These are phyloP conservation scores for Globisporangium cystogenes DNA, from an alignment of 352 stramenopile species.

Conservation along the genomic window DNA sequence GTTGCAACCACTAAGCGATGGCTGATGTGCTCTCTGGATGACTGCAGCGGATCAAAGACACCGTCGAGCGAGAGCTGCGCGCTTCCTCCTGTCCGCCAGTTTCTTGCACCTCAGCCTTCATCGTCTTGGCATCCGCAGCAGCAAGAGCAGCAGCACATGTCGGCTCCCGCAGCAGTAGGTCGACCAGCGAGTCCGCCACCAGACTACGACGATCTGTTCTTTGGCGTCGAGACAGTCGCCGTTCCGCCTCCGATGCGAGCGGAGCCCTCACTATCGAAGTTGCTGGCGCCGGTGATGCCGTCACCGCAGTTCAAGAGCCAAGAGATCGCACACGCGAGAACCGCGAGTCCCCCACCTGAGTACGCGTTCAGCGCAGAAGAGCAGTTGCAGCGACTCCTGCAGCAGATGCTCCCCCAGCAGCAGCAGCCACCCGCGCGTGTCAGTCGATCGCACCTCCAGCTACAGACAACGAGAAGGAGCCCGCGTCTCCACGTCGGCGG, in stretches of 20 bases:
- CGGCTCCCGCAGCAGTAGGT: background rate
- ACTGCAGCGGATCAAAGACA: slow-evolving; percentile 2
- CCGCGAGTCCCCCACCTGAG: background rate
- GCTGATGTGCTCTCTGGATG: background rate
- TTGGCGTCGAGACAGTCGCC: slow-evolving; percentile 52
- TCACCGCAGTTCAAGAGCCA: slow-evolving; percentile 6
- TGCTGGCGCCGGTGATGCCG: background rate
- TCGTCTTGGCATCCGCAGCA: slow-evolving; percentile 8
- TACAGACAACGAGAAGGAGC: background rate
- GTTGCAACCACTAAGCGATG: background rate
- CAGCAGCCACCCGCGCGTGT: background rate
- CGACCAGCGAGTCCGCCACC: slow-evolving; percentile 38
- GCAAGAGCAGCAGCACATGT: background rate
- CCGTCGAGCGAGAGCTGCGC: slow-evolving; percentile 12
- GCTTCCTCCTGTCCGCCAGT: slow-evolving; percentile 22
- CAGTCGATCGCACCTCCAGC: too few relatives aligned
- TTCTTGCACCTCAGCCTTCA: slow-evolving; percentile 8
- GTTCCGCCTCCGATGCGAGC: slow-evolving; percentile 8
- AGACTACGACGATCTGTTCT: slow-evolving; percentile 60
- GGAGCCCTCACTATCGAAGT: slow-evolving; percentile 2
- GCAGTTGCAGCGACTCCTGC: slow-evolving; percentile 45
- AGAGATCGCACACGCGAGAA: background rate
- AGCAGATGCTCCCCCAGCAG: slow-evolving; percentile 31
- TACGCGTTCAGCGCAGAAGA: slow-evolving; percentile 27
- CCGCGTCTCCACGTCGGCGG: background rate